A percentile compares a stretch with the other conserved stretches of the same genome.
Evolutionary conservation across 345 rosid genomes (phyloP).

Genomic region (Carallia pectinifolia): DNA sequence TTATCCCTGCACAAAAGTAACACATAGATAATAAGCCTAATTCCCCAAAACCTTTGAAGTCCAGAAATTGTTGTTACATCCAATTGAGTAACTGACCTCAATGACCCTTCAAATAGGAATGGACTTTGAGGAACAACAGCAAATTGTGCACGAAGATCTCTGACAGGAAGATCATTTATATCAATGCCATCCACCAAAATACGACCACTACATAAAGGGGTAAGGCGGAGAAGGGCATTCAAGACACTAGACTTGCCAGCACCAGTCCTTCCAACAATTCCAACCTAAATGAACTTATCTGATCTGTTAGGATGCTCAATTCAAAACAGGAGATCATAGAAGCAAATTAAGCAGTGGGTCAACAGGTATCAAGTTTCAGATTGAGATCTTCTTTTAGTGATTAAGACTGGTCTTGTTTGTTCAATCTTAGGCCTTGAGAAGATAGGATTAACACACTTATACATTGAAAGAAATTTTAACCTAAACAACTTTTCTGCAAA

Average conservation of each 20-base stretch:
- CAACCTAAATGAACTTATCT: constrained; percentile 50
- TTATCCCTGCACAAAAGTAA: constrained; percentile 54
- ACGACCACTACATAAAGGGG: constrained; percentile 56
- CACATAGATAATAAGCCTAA: not conserved
- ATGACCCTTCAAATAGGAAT: constrained; percentile 78
- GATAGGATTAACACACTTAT: not conserved
- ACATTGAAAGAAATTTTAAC: not conserved
- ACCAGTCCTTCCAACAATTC: constrained; percentile 91
- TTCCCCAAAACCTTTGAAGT: not conserved
- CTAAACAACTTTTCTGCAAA: not conserved
- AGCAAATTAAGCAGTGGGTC: not conserved
- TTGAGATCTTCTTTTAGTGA: not conserved
- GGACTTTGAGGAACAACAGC: constrained; percentile 94
- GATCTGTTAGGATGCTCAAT: not conserved
- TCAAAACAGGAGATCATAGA: constrained; percentile 7
- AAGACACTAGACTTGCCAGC: constrained; percentile 90
- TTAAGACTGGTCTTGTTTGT: not conserved
- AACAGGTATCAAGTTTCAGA: not conserved
- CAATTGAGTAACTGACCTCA: constrained; percentile 42
- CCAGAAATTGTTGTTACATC: not conserved
- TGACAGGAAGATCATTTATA: constrained; percentile 57
- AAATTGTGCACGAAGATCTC: constrained; percentile 74
- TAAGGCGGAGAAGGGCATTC: constrained; percentile 84
- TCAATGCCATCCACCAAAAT: constrained; percentile 70
- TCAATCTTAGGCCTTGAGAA: not conserved